Base-by-base conservation (phyloP, 1,139 yeast genomes). In the Tardiomyces blankii region DNA sequence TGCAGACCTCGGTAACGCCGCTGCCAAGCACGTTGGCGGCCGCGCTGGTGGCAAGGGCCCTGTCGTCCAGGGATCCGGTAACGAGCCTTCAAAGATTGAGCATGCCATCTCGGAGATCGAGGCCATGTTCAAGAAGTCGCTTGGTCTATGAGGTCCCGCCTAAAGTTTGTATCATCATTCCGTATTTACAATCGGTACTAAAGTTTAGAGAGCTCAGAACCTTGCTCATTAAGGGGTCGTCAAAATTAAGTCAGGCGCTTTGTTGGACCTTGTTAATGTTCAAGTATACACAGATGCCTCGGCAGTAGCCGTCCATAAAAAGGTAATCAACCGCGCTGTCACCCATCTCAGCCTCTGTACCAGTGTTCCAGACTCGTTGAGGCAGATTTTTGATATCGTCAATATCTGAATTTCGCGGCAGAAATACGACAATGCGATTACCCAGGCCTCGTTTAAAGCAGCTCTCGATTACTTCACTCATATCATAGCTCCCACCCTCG, bases 41-140 rank as follows among this genome's bases (percentile, higher is more conserved):
- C 86, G 84, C 65, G 94, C 96, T 49, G 99, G 99, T 68, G 99
- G 99, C 65, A 91, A 87, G 68, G 97, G 96, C 51, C 86, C 88
- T 56, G 80, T 89, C 49, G 87, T 88, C 54, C 98, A 91, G 71
- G 99, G 99, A 65, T 83, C 88, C 80, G 98, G 98, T 59, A 87
- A 82, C 57, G 84, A 86, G 51, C 75, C 80, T 39, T 73, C 69
- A 40, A 86, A 85, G 53, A 73, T 88, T 48, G 72, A 72, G 41
- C 75, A 72, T 40, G 99, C 98, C 28, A 71, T 89, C 52, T 76
- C 73, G 39, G 87, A 80, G 55, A 76, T 89, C 46, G 73, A 73
- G 51, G 69, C 73, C 55, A 62, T 78, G 48, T 73, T 88, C 55
- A 64, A 69, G 43, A 80, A 78, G 62, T 81, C 80, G 44, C 41